Conservation (phyloP, 257 asterid species). For the Sherardia arvensis region DNA sequence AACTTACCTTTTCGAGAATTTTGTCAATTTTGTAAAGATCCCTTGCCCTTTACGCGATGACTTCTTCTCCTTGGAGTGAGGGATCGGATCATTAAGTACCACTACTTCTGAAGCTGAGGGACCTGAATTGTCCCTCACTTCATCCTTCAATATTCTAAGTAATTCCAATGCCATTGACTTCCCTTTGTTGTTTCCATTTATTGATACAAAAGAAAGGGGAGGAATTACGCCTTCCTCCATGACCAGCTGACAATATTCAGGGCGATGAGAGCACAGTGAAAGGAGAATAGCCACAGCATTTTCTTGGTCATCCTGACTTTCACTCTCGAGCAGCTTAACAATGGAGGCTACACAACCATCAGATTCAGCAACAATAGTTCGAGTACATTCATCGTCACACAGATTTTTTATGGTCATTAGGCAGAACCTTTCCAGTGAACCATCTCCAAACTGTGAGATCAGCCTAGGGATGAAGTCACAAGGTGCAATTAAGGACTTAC, state of each 20-base stretch:
- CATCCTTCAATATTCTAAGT: slow-evolving; percentile 49
- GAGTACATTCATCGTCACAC: slow-evolving; percentile 29
- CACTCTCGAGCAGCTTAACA: slow-evolving; percentile 46
- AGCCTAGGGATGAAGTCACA: slow-evolving; percentile 44
- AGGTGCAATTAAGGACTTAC: slow-evolving; percentile 23
- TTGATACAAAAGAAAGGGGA: slow-evolving; percentile 36
- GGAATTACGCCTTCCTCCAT: slow-evolving; percentile 72
- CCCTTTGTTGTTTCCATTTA: slow-evolving; percentile 51
- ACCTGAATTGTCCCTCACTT: slow-evolving; percentile 19
- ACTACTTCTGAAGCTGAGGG: slow-evolving; percentile 17
- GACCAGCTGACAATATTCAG: slow-evolving; percentile 37
- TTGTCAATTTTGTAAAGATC: slow-evolving; percentile 28
- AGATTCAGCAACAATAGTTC: slow-evolving; percentile 39
- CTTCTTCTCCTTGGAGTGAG: slow-evolving; percentile 17
- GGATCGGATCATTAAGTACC: not conserved
- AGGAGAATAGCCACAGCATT: slow-evolving; percentile 59
- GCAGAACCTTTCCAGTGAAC: slow-evolving; percentile 28
- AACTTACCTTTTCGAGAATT: slow-evolving; percentile 28
- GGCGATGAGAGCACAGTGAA: slow-evolving; percentile 49
- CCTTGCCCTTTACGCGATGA: slow-evolving; percentile 26
- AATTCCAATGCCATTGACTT: slow-evolving; percentile 63
- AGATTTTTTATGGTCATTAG: slow-evolving; percentile 44
- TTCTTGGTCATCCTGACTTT: slow-evolving; percentile 52
- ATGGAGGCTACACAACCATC: slow-evolving; percentile 60
- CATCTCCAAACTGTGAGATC: slow-evolving; percentile 36